Conservation (phyloP, 345 rosid genomes). For the Pelargonium nanum region DNA sequence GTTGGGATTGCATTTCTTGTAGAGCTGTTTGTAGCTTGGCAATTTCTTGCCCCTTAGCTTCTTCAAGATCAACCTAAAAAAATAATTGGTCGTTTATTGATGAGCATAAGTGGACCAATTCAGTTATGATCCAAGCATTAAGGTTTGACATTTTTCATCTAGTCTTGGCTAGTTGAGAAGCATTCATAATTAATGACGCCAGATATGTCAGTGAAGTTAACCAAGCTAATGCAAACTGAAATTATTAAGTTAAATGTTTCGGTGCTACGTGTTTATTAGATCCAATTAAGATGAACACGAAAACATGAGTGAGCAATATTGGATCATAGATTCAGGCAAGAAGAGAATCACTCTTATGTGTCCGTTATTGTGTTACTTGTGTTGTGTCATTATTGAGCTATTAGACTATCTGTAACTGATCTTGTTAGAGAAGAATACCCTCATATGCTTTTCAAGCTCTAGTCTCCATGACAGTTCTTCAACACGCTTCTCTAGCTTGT, state of each 20-base stretch:
- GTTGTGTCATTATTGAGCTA: not conserved
- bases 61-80: slow-evolving; percentile 55
- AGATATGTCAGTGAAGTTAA: too few relatives aligned
- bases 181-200: too few relatives aligned
- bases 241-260: too few relatives aligned
- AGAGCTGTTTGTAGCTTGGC: slow-evolving; percentile 37
- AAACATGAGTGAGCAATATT: too few relatives aligned
- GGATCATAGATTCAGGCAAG: not conserved
- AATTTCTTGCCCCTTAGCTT: slow-evolving; percentile 50
- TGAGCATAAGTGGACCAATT: not conserved
- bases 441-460: slow-evolving; percentile 35
- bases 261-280: too few relatives aligned
- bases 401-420: not conserved
- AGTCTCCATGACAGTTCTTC: slow-evolving; percentile 45
- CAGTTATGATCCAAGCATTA: not conserved
- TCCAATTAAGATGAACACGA: too few relatives aligned
- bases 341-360: not conserved
- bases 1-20: slow-evolving; percentile 37
- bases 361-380: not conserved
- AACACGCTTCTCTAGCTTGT: slow-evolving; percentile 39
- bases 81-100: not conserved
- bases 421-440: slow-evolving; percentile 17
- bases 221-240: too few relatives aligned
- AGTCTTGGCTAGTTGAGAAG: too few relatives aligned
- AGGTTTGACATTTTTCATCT: too few relatives aligned